Conservation (phyloP, 495 filamentous ascomycete genomes). For the Glarea lozoyensis region DNA sequence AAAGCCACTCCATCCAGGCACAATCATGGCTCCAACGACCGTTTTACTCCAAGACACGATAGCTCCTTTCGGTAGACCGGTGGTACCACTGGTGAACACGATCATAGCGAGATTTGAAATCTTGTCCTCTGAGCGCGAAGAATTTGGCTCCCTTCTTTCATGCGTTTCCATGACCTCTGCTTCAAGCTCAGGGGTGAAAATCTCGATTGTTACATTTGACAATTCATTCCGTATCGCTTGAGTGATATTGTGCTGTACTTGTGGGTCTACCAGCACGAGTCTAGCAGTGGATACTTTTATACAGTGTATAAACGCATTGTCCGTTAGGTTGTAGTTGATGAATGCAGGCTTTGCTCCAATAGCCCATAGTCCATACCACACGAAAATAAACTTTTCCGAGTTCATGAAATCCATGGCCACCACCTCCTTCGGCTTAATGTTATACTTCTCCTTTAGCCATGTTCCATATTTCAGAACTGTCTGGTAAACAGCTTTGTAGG, state of each 20-base stretch:
- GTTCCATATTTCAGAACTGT: constrained; percentile 66
- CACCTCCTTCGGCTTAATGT: constrained; percentile 66
- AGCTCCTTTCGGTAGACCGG: constrained; percentile 85
- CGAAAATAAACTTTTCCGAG: constrained; percentile 69
- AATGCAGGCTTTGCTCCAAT: constrained; percentile 86
- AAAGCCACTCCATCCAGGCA: constrained; percentile 51
- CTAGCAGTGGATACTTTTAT: constrained; percentile 60
- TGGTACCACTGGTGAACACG: constrained; percentile 84
- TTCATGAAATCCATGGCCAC: constrained; percentile 90
- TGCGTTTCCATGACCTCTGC: constrained; percentile 46
- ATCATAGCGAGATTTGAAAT: constrained; percentile 57
- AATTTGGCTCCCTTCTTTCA: constrained; percentile 55
- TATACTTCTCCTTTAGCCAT: constrained; percentile 67
- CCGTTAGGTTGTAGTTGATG: constrained; percentile 86
- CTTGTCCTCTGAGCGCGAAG: constrained; percentile 40
- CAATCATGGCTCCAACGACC: constrained; percentile 37
- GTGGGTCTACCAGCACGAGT: constrained; percentile 67
- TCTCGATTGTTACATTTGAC: constrained; percentile 44
- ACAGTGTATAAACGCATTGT: constrained; percentile 70
- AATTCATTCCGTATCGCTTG: constrained; percentile 35
- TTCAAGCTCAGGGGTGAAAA: constrained; percentile 56
- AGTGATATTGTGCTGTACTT: constrained; percentile 43
- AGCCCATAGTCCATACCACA: constrained; percentile 81
- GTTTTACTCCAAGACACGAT: constrained; percentile 73
- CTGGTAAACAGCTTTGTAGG: constrained; percentile 74